Percentiles rank a stretch among this genome's conserved stretches.
phyloP scores from a whole-genome alignment of 2,329 filamentous ascomycete species.

The Fusarium begoniae region DNA sequence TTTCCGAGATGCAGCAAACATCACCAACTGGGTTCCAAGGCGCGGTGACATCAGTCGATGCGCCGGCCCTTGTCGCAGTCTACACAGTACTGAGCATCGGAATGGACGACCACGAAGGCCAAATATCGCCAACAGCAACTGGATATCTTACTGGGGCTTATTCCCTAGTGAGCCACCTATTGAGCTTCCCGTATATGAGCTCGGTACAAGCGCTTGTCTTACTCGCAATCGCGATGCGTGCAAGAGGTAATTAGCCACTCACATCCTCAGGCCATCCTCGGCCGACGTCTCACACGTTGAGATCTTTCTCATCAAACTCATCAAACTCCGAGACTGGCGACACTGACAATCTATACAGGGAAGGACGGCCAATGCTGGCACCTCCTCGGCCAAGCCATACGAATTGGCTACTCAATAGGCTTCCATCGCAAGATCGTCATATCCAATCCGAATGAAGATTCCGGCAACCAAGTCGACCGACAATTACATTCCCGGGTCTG shows the following conservation, averaged over 20 bases:
- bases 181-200: conserved; percentile 31
- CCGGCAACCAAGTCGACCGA: conserved; percentile 1
- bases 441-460: neutral
- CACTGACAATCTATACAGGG: neutral
- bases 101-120: conserved; percentile 25
- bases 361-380: conserved; percentile 37
- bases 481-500: conserved; percentile 27
- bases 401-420: conserved; percentile 29
- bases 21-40: conserved; percentile 16
- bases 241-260: conserved; percentile 25
- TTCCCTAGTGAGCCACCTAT: conserved; percentile 23
- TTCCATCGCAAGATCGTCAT: conserved; percentile 21
- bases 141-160: conserved; percentile 30
- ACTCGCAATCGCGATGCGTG: conserved; percentile 27
- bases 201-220: conserved; percentile 32
- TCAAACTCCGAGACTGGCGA: neutral
- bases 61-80: conserved; percentile 20
- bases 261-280: neutral
- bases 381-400: conserved; percentile 23
- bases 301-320: neutral
- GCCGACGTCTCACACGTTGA: neutral
- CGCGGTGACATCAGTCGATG: conserved; percentile 13
- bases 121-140: conserved; percentile 16
- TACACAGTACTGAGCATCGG: conserved; percentile 29
- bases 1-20: conserved; percentile 29